Percentiles rank a stretch among this genome's conserved stretches.
These are phyloP conservation scores for Naganishia cerealis DNA, from an alignment of 1,284 basidiomycete species.

Conservation along the genomic window DNA sequence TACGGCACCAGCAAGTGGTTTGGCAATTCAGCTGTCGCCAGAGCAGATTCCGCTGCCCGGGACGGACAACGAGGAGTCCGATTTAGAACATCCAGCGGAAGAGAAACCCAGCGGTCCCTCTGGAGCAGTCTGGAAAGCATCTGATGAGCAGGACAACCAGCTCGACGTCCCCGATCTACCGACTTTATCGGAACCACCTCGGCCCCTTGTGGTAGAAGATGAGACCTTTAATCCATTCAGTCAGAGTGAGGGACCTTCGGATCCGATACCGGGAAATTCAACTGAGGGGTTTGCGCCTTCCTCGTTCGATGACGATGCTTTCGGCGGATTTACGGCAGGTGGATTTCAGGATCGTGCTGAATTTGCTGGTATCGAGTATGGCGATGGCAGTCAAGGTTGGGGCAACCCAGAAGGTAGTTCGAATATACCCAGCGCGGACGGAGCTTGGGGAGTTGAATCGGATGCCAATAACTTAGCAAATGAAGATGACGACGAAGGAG, in stretches of 20 bases:
- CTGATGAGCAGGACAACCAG: not conserved
- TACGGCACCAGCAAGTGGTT: not conserved
- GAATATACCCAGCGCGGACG: not conserved
- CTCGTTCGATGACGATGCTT: constrained; percentile 25
- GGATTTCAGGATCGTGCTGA: not conserved
- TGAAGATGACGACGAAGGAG: not conserved
- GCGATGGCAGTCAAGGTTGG: constrained; percentile 26
- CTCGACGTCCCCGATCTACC: not conserved
- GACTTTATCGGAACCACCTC: not conserved
- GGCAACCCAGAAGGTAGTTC: constrained; percentile 4
- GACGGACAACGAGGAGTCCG: not conserved
- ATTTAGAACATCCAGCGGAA: not conserved
- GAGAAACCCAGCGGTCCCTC: not conserved
- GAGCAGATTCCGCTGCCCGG: constrained; percentile 9
- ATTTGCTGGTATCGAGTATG: constrained; percentile 1
- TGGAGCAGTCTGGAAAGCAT: not conserved
- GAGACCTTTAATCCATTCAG: constrained; percentile 8
- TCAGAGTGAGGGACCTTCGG: not conserved
- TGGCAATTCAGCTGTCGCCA: not conserved
- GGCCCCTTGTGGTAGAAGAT: constrained; percentile 1
- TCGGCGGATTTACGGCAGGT: constrained; percentile 30
- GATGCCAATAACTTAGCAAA: not conserved
- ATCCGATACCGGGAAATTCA: not conserved
- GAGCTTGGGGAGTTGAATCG: not conserved
- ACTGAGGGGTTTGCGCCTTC: not conserved